These are phyloP conservation scores for Cryptosporidium ryanae DNA, from an alignment of 169 alveolate genomes.

Conservation along the genomic window DNA sequence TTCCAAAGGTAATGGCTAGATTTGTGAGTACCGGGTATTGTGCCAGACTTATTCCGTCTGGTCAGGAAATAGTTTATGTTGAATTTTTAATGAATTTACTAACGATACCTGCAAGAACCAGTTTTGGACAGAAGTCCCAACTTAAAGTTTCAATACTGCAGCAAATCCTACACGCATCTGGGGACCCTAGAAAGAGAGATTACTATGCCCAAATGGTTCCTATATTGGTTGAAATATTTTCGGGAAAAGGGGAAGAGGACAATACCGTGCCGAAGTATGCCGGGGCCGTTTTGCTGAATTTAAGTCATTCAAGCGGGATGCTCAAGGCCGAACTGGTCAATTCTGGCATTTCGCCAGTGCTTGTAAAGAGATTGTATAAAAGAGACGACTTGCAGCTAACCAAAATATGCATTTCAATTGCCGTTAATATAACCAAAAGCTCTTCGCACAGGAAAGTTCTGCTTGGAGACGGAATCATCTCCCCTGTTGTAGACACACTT, in stretches of 20 bases:
- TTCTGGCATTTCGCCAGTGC: conserved; percentile 36
- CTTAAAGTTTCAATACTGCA: conserved; percentile 53
- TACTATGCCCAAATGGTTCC: conserved; percentile 56
- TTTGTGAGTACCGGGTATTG: conserved; percentile 71
- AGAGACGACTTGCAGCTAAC: conserved; percentile 68
- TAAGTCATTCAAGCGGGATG: conserved; percentile 44
- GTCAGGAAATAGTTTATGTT: conserved; percentile 37
- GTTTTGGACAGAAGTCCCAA: conserved; percentile 67
- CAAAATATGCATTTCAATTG: conserved; percentile 49
- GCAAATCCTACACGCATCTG: conserved; percentile 60
- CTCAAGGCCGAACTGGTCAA: conserved; percentile 29
- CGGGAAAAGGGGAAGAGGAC: conserved; percentile 31
- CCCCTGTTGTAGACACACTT: conserved; percentile 41
- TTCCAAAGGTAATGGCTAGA: conserved; percentile 72
- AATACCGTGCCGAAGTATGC: conserved; percentile 44
- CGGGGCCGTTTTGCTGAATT: conserved; percentile 45
- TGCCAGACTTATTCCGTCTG: conserved; percentile 70
- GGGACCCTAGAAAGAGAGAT: conserved; percentile 31
- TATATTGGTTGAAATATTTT: conserved; percentile 46
- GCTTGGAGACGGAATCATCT: conserved; percentile 50
- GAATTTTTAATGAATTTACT: conserved; percentile 56
- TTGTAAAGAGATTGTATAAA: conserved; percentile 8
- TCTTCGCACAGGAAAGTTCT: conserved; percentile 46
- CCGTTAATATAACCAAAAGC: conserved; percentile 36
- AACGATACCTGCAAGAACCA: conserved; percentile 20